Base-by-base conservation (phyloP, 2,329 filamentous ascomycete species). In the Cordyceps fumosorosea region DNA sequence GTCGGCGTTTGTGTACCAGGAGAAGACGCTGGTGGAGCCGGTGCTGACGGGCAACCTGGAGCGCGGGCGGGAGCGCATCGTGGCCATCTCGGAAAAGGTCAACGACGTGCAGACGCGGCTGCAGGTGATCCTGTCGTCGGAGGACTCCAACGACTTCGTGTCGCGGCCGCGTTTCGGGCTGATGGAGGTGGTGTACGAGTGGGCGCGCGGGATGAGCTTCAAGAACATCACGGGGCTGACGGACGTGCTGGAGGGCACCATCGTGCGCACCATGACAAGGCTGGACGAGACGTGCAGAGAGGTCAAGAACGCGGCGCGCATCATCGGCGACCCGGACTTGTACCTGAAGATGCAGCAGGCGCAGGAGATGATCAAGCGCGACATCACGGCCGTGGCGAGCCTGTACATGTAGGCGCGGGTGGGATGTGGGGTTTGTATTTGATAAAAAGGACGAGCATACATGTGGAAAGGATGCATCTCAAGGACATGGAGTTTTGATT, bases 141-240 rank as follows among this genome's bases (percentile, higher is more conserved):
- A 98, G 61, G 93, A 97, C 72, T 89, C 88, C 63, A 96, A 96
- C 69, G 93, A 98, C 74, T 97, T 97, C 71, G 89, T 90, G 42
- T 91, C 87, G 64, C 84, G 88, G 60, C 91, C 93, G 2, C 84
- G 93, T 11, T 99, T 99, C 72, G 95, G 93, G 1, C 83, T 99
- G 62, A 92, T 96, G 73, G 95, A 99, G 75, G 95, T 99, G 0
- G 96, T 99, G 40, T 97, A 98, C 73, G 95, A 99, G 75, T 99
- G 95, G 95, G 95, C 95, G 11, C 82, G 91, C 56, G 95, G 95
- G 29, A 98, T 98, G 91, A 93, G 90, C 58, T 99, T 99, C 81
- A 96, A 96, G 76, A 93, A 95, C 66, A 99, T 99, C 67, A 98
- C 93, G 0, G 90, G 93, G 67, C 78, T 99, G 71, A 99, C 95